phyloP scores from a whole-genome alignment of 495 filamentous ascomycete species.

The Aspergillus conjunctus region DNA sequence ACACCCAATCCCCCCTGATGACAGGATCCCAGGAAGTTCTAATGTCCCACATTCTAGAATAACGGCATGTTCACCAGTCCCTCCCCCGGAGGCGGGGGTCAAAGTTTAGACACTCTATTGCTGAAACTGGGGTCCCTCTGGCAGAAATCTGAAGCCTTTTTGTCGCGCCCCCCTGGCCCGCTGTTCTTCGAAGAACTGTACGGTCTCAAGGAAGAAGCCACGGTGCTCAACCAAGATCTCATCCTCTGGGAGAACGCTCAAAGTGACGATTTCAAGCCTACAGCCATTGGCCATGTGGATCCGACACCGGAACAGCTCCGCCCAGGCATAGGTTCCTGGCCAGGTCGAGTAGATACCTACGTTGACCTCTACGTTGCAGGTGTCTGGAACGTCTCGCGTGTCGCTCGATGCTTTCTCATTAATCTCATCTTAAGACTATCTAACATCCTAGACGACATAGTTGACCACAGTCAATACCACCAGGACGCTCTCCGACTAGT shows the following conservation, averaged over 20 bases:
- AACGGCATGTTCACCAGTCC: neutral
- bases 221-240: constrained; percentile 16
- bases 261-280: constrained; percentile 22
- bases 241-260: constrained; percentile 23
- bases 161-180: constrained; percentile 8
- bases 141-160: constrained; percentile 18
- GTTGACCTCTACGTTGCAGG: constrained; percentile 32
- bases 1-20: too few relatives aligned
- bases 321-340: constrained; percentile 24
- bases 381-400: constrained; percentile 36
- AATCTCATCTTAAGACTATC: constrained; percentile 23
- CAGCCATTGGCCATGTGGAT: constrained; percentile 16
- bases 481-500: constrained; percentile 14
- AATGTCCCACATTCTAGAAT: neutral
- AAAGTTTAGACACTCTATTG: constrained; percentile 24
- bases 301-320: neutral
- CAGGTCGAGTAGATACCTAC: constrained; percentile 27
- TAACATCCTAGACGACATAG: constrained; percentile 10
- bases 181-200: constrained; percentile 7
- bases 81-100: neutral
- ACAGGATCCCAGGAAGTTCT: neutral
- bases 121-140: constrained; percentile 21
- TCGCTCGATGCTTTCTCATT: constrained; percentile 27
- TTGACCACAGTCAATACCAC: neutral
- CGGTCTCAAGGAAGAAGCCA: constrained; percentile 23